Evolutionary conservation across 306 rosid species (phyloP).

Genomic region (Fragaria iinumae): DNA sequence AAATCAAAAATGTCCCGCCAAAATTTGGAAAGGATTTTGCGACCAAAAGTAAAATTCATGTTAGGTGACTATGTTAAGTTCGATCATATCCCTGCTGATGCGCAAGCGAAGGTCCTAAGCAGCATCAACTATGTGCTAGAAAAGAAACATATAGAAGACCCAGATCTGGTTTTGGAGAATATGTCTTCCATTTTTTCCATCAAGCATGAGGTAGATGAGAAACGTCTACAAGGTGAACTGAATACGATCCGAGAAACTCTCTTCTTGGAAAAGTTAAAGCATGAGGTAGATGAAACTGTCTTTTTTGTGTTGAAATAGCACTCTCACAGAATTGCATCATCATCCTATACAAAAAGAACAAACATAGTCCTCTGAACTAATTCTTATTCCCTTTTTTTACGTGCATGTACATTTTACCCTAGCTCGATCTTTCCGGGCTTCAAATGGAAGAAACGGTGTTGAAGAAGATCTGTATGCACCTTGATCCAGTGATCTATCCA

Average conservation of each 20-base stretch:
- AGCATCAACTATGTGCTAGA: rapidly evolving
- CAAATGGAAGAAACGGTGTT: neutral
- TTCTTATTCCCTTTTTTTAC: neutral
- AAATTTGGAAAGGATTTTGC: rapidly evolving
- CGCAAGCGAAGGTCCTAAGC: rapidly evolving
- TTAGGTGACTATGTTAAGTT: neutral
- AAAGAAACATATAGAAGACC: neutral
- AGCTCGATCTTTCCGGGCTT: neutral
- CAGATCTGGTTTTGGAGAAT: neutral
- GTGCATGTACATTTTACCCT: neutral
- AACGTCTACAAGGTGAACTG: neutral
- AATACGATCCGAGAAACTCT: neutral
- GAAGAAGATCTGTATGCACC: neutral
- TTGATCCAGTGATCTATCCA: neutral
- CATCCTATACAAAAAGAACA: too few species aligned
- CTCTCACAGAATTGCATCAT: too few species aligned
- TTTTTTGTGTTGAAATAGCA: too few species aligned
- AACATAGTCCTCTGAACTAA: neutral
- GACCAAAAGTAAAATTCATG: neutral
- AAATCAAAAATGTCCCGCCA: rapidly evolving
- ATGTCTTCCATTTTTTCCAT: neutral
- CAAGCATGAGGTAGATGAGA: neutral
- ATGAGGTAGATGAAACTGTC: neutral
- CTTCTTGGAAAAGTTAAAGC: neutral
- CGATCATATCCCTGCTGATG: neutral